phyloP scores from a whole-genome alignment of 2,329 filamentous ascomycete species.

The Sclerotinia borealis region DNA sequence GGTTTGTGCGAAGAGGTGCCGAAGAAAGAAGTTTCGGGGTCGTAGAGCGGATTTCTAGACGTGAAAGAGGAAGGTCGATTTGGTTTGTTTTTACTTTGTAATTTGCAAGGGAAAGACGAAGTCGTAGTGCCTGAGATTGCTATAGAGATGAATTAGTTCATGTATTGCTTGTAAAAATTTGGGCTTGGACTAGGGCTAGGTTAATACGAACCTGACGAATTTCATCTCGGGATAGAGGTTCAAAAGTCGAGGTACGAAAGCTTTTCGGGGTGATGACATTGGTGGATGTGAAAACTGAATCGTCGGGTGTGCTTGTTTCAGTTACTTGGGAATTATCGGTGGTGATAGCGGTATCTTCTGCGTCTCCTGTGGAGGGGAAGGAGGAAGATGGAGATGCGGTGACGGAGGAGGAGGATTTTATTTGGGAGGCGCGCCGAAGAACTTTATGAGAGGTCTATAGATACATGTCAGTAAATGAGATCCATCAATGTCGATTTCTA shows the following conservation, averaged over 20 bases:
- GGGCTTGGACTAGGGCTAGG: neutral
- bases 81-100: conserved; percentile 75
- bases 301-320: neutral
- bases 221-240: conserved; percentile 1
- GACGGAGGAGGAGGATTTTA: neutral
- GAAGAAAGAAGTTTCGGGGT: conserved; percentile 18
- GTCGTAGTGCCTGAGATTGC: conserved; percentile 59
- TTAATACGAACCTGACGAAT: conserved; percentile 4
- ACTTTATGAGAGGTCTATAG: neutral
- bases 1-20: conserved; percentile 10
- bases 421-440: neutral
- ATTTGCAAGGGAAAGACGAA: conserved; percentile 63
- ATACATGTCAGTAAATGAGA: neutral
- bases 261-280: neutral
- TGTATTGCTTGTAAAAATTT: neutral
- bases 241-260: neutral
- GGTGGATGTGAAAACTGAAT: neutral
- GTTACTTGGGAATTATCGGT: neutral
- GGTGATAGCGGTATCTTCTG: neutral
- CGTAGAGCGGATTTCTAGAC: conserved; percentile 42
- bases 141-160: conserved; percentile 29
- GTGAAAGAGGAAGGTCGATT: conserved; percentile 56
- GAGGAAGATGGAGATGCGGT: neutral
- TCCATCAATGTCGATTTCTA: neutral
- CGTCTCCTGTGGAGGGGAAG: neutral